Conservation (phyloP, 345 rosid species). For the sweet orange (Citrus sinensis) region DVS_A1.0 CM039164.1:21782501-21783000, state of each 20-base stretch:
- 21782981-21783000: slow-evolving; percentile 53
- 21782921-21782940: slow-evolving; percentile 86
- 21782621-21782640: slow-evolving; percentile 83
- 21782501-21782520: slow-evolving; percentile 89
- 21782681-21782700: slow-evolving; percentile 79
- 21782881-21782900: slow-evolving; percentile 82
- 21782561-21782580: background rate
- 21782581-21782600: background rate
- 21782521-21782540: slow-evolving; percentile 7
- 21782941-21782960: slow-evolving; percentile 59
- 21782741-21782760: slow-evolving; percentile 63
- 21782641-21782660: slow-evolving; percentile 88
- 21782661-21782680: slow-evolving; percentile 71
- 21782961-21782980: slow-evolving; percentile 31
- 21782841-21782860: slow-evolving; percentile 65
- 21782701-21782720: slow-evolving; percentile 77
- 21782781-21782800: slow-evolving; percentile 59
- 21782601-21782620: slow-evolving; percentile 46
- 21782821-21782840: slow-evolving; percentile 83
- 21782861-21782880: slow-evolving; percentile 80
- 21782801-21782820: slow-evolving; percentile 78
- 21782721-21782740: slow-evolving; percentile 65
- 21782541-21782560: background rate
- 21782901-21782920: slow-evolving; percentile 77
- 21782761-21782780: slow-evolving; percentile 45